phyloP scores from a whole-genome alignment of 1,284 basidiomycete species.

The Sphaerobolus stellatus region DNA sequence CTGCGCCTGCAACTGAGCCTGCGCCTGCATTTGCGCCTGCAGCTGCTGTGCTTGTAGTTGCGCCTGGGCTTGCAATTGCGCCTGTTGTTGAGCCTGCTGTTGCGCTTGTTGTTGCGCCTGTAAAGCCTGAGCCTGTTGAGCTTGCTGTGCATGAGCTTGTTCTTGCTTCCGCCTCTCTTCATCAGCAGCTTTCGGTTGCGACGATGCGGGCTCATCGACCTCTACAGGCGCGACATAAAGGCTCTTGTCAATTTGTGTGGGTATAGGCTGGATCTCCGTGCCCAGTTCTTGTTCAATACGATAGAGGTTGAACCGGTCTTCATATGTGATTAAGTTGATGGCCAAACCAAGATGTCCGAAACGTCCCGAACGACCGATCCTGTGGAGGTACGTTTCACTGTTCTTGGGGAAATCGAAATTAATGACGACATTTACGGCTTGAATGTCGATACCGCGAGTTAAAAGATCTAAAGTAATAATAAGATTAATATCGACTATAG shows the following conservation, averaged over 20 bases:
- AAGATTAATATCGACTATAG: background rate
- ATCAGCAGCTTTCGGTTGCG: too few relatives aligned
- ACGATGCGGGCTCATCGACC: conserved; percentile 43
- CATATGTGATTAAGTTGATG: conserved; percentile 95
- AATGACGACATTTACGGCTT: conserved; percentile 99
- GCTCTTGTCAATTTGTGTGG: conserved; percentile 87
- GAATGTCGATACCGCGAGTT: conserved; percentile 98
- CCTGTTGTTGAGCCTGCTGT: conserved; percentile 5
- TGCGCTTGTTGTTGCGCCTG: conserved; percentile 18
- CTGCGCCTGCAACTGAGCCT: conserved; percentile 13
- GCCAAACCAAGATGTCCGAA: conserved; percentile 97
- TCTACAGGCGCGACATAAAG: conserved; percentile 81
- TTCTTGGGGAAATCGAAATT: conserved; percentile 99
- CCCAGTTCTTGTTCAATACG: conserved; percentile 98
- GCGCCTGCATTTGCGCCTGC: conserved; percentile 12
- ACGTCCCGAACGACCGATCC: conserved; percentile 95
- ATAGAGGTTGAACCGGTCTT: conserved; percentile 97
- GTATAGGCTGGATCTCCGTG: conserved; percentile 97
- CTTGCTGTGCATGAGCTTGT: conserved; percentile 3
- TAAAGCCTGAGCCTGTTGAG: conserved; percentile 6
- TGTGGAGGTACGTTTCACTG: conserved; percentile 96
- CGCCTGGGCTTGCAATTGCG: conserved; percentile 6
- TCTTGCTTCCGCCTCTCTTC: conserved; percentile 2
- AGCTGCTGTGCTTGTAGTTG: too few relatives aligned
- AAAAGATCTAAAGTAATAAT: conserved; percentile 67